Percentiles rank a stretch among this genome's conserved stretches.
Evolutionary conservation across 805 yeast genomes (phyloP).

Genomic region (Hyphopichia homilentoma): DNA sequence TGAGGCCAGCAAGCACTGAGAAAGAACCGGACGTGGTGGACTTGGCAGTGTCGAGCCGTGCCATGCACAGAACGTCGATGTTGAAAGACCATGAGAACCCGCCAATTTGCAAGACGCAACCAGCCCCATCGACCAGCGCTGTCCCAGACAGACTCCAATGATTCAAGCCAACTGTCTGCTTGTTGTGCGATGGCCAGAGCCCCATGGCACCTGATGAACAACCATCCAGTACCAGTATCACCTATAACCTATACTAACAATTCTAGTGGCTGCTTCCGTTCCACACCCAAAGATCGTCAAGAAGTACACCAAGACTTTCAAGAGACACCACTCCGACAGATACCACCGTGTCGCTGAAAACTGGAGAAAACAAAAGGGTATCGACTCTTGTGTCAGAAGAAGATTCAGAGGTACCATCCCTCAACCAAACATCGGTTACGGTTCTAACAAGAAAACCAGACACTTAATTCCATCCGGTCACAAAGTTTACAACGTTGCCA

Average conservation of each 20-base stretch:
- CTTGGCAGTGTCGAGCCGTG: no score
- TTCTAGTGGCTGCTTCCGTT: slow-evolving; percentile 86
- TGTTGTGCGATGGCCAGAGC: no score
- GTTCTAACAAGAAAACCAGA: slow-evolving; percentile 98
- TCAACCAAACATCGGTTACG: slow-evolving; percentile 99
- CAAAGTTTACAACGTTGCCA: slow-evolving; percentile 93
- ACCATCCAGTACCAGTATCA: no score
- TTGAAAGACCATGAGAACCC: no score
- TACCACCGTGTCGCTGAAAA: slow-evolving; percentile 96
- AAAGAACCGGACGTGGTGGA: no score
- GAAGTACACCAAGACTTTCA: slow-evolving; percentile 98
- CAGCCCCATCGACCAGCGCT: no score
- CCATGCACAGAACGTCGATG: no score
- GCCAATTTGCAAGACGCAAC: no score
- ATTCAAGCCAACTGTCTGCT: no score
- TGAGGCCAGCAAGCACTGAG: no score
- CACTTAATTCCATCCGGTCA: slow-evolving; percentile 96
- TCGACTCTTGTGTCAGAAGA: slow-evolving; percentile 99
- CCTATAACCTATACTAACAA: slow-evolving; percentile 23
- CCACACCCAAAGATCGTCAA: slow-evolving; percentile 99
- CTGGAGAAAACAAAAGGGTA: slow-evolving; percentile 99
- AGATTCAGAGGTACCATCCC: slow-evolving; percentile 99
- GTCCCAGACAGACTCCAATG: no score
- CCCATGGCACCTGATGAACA: no score
- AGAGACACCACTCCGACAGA: slow-evolving; percentile 99